phyloP scores from a whole-genome alignment of 495 filamentous ascomycete genomes.

The Xylaria venustula region DNA sequence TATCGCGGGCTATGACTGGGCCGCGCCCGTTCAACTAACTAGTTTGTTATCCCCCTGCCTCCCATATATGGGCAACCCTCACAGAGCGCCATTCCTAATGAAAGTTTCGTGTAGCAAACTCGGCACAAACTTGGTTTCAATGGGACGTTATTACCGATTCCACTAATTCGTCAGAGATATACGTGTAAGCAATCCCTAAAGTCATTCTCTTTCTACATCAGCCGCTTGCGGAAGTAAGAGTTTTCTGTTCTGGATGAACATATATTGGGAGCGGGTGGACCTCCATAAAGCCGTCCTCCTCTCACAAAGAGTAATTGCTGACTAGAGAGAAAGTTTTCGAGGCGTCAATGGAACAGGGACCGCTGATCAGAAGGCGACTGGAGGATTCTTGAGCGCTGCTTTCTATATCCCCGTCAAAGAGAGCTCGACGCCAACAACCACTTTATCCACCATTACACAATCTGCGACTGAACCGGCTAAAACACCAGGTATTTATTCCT shows the following conservation, averaged over 20 bases:
- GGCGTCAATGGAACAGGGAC: slow-evolving; percentile 20
- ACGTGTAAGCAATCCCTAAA: too few relatives aligned
- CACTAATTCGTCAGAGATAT: slow-evolving; percentile 23
- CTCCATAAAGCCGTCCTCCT: too few relatives aligned
- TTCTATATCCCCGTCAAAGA: slow-evolving; percentile 20
- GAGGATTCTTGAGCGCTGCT: slow-evolving; percentile 23
- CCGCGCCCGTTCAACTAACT: slow-evolving; percentile 16
- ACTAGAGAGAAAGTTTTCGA: too few relatives aligned
- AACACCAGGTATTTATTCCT: neutral
- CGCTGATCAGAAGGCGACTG: slow-evolving; percentile 9
- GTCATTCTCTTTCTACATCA: too few relatives aligned
- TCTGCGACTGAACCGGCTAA: slow-evolving; percentile 2
- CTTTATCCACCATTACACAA: slow-evolving; percentile 10
- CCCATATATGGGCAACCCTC: neutral
- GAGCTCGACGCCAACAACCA: slow-evolving; percentile 4
- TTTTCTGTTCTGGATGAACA: too few relatives aligned
- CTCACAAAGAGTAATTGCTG: too few relatives aligned
- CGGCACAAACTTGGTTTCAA: slow-evolving; percentile 20
- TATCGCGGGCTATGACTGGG: slow-evolving; percentile 19
- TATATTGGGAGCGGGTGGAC: too few relatives aligned
- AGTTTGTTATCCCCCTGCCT: slow-evolving; percentile 11
- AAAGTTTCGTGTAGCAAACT: slow-evolving; percentile 17
- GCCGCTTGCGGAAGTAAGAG: too few relatives aligned
- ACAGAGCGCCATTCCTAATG: neutral
- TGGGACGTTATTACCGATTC: slow-evolving; percentile 22